Percentiles rank a stretch among this genome's conserved stretches.
phyloP scores from a whole-genome alignment of 768 basidiomycete species.

The Crepidotus variabilis region DNA sequence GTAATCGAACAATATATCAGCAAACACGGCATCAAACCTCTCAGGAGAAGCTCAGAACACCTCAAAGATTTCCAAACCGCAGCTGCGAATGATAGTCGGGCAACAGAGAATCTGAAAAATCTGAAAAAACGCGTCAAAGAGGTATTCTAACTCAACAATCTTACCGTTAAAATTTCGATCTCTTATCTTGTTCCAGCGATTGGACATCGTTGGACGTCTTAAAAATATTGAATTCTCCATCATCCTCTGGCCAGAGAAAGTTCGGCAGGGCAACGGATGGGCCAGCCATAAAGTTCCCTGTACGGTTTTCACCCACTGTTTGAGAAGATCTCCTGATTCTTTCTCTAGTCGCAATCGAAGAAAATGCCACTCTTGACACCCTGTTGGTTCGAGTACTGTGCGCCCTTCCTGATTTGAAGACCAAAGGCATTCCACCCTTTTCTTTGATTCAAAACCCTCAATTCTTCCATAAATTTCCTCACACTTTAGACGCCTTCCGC shows the following conservation, averaged over 20 bases:
- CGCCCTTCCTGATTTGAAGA: neutral
- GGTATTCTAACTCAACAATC: neutral
- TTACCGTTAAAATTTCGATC: neutral
- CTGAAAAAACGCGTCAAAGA: no score
- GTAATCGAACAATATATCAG: no score
- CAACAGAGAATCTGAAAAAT: no score
- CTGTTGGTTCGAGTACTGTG: neutral
- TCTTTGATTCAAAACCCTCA: neutral
- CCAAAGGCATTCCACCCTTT: neutral
- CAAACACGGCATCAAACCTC: no score
- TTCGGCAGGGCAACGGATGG: neutral
- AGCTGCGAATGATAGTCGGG: no score
- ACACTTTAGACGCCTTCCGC: neutral
- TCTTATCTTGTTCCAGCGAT: neutral
- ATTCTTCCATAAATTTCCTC: neutral
- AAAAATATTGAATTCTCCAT: neutral
- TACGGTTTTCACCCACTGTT: neutral
- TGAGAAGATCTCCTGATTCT: neutral
- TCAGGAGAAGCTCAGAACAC: no score
- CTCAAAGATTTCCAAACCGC: no score
- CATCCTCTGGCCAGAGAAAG: neutral
- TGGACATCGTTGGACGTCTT: neutral
- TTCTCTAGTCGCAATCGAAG: neutral
- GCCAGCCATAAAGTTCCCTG: neutral
- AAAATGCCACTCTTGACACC: neutral